These are phyloP conservation scores for Penicillium griseofulvum DNA, from an alignment of 2,329 filamentous ascomycete species.

Conservation along the genomic window DNA sequence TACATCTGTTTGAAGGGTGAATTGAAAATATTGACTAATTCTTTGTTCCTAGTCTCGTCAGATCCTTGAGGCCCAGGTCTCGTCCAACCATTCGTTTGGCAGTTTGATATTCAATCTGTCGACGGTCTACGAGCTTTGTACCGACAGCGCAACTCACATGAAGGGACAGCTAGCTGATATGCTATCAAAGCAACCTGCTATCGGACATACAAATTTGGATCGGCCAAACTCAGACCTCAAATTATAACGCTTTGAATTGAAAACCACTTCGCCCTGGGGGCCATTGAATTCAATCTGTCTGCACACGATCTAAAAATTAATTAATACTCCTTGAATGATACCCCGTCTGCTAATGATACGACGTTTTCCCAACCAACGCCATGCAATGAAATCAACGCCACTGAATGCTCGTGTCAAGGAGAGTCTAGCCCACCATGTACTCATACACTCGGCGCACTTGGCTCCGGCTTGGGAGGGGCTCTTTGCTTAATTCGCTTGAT, in stretches of 20 bases:
- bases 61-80: conserved; percentile 65
- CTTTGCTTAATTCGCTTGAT: conserved; percentile 59
- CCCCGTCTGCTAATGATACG: conserved; percentile 11
- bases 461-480: conserved; percentile 20
- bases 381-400: conserved; percentile 18
- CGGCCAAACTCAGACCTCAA: conserved; percentile 74
- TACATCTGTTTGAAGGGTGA: neutral
- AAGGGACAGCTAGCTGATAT: conserved; percentile 71
- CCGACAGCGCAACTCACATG: conserved; percentile 66
- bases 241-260: conserved; percentile 48
- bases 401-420: conserved; percentile 6
- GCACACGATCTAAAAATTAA: conserved; percentile 14
- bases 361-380: conserved; percentile 18
- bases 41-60: conserved; percentile 54
- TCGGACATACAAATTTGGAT: conserved; percentile 62
- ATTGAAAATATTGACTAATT: conserved; percentile 3
- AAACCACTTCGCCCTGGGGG: neutral
- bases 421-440: neutral
- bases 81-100: conserved; percentile 65
- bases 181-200: conserved; percentile 60
- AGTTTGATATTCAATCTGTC: conserved; percentile 84
- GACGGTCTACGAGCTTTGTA: conserved; percentile 89
- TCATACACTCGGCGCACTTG: conserved; percentile 6
- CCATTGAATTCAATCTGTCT: conserved; percentile 12
- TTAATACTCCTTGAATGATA: conserved; percentile 6